Conservation (phyloP, 2,329 filamentous ascomycete species). For the Alternaria brassicae region DNA sequence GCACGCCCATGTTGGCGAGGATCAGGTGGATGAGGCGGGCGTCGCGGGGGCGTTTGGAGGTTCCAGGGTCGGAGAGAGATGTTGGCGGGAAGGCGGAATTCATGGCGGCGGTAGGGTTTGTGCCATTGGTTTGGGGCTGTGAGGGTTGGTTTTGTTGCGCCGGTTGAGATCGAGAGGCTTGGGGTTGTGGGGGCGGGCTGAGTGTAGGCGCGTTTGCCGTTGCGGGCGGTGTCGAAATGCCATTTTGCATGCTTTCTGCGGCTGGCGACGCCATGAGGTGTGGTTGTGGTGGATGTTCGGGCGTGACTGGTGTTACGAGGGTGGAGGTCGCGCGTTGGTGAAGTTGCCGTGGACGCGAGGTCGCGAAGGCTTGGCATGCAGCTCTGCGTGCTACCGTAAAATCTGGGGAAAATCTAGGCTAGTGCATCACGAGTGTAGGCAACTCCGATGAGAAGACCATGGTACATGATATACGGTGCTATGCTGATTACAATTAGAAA, state of each 20-base stretch:
- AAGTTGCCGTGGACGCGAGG: too few relatives aligned
- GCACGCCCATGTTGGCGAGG: constrained; percentile 78
- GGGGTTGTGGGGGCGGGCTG: constrained; percentile 37
- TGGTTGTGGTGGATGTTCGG: too few relatives aligned
- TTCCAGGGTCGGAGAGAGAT: constrained; percentile 44
- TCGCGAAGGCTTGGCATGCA: constrained; percentile 17
- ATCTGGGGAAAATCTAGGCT: too few relatives aligned
- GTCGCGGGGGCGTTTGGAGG: constrained; percentile 71
- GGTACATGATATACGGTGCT: too few relatives aligned
- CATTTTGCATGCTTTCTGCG: constrained; percentile 45
- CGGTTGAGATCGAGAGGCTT: background rate
- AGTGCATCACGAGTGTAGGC: too few relatives aligned
- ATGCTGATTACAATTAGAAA: too few relatives aligned
- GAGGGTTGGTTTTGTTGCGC: background rate
- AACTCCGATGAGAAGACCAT: too few relatives aligned
- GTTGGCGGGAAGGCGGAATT: constrained; percentile 42
- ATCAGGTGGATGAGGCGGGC: constrained; percentile 80
- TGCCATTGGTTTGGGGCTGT: constrained; percentile 30
- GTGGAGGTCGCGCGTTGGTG: too few relatives aligned
- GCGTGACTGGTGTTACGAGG: too few relatives aligned
- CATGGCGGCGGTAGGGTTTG: constrained; percentile 1
- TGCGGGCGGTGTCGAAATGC: constrained; percentile 50
- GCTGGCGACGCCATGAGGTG: constrained; percentile 52
- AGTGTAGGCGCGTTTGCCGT: constrained; percentile 42
- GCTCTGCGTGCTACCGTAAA: too few relatives aligned